Evolutionary conservation across 257 asterid genomes (phyloP).

Genomic region (Verbena officinalis): DNA sequence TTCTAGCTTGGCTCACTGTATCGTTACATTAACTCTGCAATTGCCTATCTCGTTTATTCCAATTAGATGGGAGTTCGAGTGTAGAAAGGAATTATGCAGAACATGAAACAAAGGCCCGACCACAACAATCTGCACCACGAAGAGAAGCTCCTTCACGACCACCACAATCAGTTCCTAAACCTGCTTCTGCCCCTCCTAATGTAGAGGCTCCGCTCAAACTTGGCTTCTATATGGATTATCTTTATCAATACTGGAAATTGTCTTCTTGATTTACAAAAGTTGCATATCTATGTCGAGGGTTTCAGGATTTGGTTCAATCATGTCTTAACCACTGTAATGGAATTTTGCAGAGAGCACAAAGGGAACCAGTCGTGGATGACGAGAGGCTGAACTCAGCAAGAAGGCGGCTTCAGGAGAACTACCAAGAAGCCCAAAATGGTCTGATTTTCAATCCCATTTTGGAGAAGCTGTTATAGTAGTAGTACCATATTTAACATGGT

Average conservation of each 20-base stretch:
- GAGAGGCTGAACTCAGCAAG: constrained; percentile 70
- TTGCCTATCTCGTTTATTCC: not conserved
- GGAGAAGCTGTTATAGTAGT: constrained; percentile 3
- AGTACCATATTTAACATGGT: not conserved
- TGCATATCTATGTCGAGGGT: not conserved
- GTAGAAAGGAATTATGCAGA: constrained; percentile 54
- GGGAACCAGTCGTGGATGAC: constrained; percentile 51
- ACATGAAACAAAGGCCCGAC: constrained; percentile 47
- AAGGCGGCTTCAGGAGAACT: constrained; percentile 76
- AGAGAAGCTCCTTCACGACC: constrained; percentile 55
- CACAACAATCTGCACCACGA: constrained; percentile 37
- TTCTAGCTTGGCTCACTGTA: not conserved
- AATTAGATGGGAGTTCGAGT: constrained; percentile 62
- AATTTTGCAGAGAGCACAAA: constrained; percentile 59
- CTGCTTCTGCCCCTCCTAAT: constrained; percentile 59
- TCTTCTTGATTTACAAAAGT: constrained; percentile 6
- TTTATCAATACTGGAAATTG: constrained; percentile 4
- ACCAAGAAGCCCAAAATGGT: constrained; percentile 82
- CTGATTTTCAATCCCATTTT: constrained; percentile 32
- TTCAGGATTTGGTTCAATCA: constrained; percentile 18
- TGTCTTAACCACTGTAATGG: constrained; percentile 17
- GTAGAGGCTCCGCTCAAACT: constrained; percentile 40
- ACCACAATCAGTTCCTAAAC: constrained; percentile 50
- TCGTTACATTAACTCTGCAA: not conserved
- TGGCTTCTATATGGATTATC: constrained; percentile 7